phyloP scores from a whole-genome alignment of 2,329 filamentous ascomycete genomes.

The Calonectria pseudoturangicola region DNA sequence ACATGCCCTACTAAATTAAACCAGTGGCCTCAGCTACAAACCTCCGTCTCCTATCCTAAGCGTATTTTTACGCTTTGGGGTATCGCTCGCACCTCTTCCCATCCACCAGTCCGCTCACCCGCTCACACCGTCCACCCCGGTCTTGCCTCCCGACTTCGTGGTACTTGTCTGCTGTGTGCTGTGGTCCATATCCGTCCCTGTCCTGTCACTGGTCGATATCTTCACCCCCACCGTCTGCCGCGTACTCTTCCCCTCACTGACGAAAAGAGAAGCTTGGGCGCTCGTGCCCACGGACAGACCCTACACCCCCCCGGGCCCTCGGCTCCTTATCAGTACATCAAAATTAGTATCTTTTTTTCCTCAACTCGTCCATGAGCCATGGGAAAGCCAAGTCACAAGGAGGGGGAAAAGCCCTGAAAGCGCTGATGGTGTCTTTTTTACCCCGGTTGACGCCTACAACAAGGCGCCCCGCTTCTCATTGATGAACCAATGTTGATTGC shows the following conservation, averaged over 20 bases:
- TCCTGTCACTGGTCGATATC: slow-evolving; percentile 28
- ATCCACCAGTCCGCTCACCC: slow-evolving; percentile 10
- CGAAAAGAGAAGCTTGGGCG: slow-evolving; percentile 25
- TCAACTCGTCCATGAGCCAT: slow-evolving; percentile 37
- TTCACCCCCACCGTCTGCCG: slow-evolving; percentile 29
- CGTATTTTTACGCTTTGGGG: slow-evolving; percentile 37
- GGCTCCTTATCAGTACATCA: slow-evolving; percentile 54
- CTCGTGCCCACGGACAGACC: slow-evolving; percentile 25
- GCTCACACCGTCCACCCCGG: slow-evolving; percentile 19
- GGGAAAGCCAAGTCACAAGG: slow-evolving; percentile 25
- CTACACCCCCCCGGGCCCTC: slow-evolving; percentile 44
- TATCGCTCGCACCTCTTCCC: slow-evolving; percentile 14
- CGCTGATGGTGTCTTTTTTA: slow-evolving; percentile 48
- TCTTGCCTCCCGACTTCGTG: slow-evolving; percentile 35
- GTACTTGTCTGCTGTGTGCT: slow-evolving; percentile 25
- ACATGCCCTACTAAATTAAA: slow-evolving; percentile 12
- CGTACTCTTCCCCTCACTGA: slow-evolving; percentile 10
- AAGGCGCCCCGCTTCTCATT: slow-evolving; percentile 40
- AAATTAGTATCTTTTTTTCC: slow-evolving; percentile 41
- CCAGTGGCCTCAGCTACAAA: slow-evolving; percentile 18
- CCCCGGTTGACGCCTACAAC: slow-evolving; percentile 49
- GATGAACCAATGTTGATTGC: slow-evolving; percentile 40
- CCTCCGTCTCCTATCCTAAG: slow-evolving; percentile 3
- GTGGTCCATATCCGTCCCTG: slow-evolving; percentile 31
- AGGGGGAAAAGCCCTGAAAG: slow-evolving; percentile 23